phyloP scores from a whole-genome alignment of 2,329 filamentous ascomycete species.

The Dactylellina parvicollis region DNA sequence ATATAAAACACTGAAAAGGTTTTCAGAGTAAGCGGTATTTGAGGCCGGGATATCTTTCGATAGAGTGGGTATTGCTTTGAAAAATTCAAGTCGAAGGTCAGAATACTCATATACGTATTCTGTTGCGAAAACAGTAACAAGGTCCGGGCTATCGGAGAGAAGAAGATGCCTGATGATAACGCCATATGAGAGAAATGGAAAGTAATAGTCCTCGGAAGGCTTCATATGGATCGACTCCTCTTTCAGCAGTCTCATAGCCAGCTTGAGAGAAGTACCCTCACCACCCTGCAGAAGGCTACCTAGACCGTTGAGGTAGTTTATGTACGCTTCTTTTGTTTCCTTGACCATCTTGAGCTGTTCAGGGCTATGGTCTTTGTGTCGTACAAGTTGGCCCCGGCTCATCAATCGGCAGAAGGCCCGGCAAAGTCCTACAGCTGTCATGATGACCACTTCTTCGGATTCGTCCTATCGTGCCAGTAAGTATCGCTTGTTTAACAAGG shows the following conservation, averaged over 20 bases:
- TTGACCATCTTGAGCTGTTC: conserved; percentile 77
- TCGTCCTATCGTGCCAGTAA: conserved; percentile 60
- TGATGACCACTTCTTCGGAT: conserved; percentile 69
- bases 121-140: conserved; percentile 77
- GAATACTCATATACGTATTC: conserved; percentile 83
- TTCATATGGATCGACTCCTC: conserved; percentile 74
- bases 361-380: conserved; percentile 73
- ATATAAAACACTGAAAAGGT: conserved; percentile 68
- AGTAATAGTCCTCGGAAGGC: conserved; percentile 71
- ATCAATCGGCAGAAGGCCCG: conserved; percentile 85
- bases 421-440: conserved; percentile 82
- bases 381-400: conserved; percentile 75
- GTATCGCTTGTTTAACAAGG: not conserved
- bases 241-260: conserved; percentile 86
- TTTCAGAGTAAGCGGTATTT: conserved; percentile 71
- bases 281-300: conserved; percentile 70
- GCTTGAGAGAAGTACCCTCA: conserved; percentile 75
- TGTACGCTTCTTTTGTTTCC: conserved; percentile 80
- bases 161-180: conserved; percentile 73
- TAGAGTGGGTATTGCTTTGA: conserved; percentile 65
- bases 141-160: conserved; percentile 65
- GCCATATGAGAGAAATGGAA: conserved; percentile 74
- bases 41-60: conserved; percentile 75
- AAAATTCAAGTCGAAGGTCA: conserved; percentile 85
- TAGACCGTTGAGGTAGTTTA: conserved; percentile 75